Evolutionary conservation across 2,329 filamentous ascomycete genomes (phyloP).

Genomic region (Diaporthe capsici): DNA sequence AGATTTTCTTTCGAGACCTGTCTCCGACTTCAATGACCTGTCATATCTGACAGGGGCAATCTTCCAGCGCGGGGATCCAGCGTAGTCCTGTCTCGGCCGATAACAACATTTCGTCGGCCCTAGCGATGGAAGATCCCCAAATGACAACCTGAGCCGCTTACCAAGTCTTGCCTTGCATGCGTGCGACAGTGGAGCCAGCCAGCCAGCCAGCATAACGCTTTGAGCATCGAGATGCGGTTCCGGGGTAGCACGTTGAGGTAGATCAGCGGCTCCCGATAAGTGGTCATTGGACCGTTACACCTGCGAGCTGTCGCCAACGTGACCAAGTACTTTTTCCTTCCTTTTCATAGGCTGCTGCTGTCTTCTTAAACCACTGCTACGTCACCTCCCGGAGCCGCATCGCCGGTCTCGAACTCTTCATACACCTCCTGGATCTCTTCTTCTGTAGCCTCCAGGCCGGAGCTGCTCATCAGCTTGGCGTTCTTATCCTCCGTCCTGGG

Average conservation of each 20-base stretch:
- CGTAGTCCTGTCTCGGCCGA: not conserved
- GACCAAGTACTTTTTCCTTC: not conserved
- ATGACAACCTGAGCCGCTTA: not conserved
- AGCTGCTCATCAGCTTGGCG: constrained; percentile 77
- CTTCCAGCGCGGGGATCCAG: not conserved
- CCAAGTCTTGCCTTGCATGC: not conserved
- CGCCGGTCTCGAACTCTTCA: constrained; percentile 50
- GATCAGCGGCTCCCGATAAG: not conserved
- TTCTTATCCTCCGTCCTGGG: constrained; percentile 79
- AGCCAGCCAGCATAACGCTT: not conserved
- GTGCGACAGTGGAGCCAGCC: not conserved
- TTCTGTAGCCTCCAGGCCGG: constrained; percentile 74
- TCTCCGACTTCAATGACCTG: constrained; percentile 7
- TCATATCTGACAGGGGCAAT: constrained; percentile 26
- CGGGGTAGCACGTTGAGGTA: not conserved
- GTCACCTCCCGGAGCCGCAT: constrained; percentile 28
- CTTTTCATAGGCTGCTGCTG: not conserved
- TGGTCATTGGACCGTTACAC: not conserved
- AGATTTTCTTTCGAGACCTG: not conserved
- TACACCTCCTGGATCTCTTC: constrained; percentile 71
- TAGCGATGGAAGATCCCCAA: not conserved
- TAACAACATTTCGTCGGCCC: not conserved
- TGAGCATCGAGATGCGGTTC: constrained; percentile 10
- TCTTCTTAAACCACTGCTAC: constrained; percentile 24
- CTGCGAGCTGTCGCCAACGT: constrained; percentile 7